phyloP scores from a whole-genome alignment of 2,329 filamentous ascomycete genomes.

The Calonectria crousiana region DNA sequence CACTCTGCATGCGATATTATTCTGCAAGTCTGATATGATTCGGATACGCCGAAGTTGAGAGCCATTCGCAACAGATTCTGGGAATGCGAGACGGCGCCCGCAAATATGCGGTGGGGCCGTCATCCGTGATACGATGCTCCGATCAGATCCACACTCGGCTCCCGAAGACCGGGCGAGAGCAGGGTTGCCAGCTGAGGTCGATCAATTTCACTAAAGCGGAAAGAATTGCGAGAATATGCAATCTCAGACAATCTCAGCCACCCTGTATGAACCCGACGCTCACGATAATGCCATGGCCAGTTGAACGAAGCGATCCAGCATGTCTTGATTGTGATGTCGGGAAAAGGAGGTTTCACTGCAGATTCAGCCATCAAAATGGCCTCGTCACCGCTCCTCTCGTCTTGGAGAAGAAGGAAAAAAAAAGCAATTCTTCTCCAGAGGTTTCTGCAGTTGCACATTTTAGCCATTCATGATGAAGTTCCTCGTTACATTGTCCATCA shows the following conservation, averaged over 20 bases:
- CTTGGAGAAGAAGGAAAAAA: not conserved
- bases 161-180: constrained; percentile 20
- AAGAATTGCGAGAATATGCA: not conserved
- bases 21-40: not conserved
- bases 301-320: constrained; percentile 6
- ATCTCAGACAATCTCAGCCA: constrained; percentile 13
- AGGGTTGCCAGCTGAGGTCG: not conserved
- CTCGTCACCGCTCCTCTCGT: constrained; percentile 25
- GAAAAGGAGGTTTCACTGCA: constrained; percentile 34
- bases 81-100: constrained; percentile 22
- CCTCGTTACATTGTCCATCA: constrained; percentile 35
- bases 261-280: not conserved
- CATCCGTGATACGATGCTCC: not conserved
- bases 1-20: constrained; percentile 12
- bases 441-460: constrained; percentile 19
- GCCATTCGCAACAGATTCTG: not conserved
- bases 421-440: constrained; percentile 7
- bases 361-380: constrained; percentile 32
- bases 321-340: not conserved
- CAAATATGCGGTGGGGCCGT: not conserved
- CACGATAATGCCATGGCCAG: constrained; percentile 21
- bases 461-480: constrained; percentile 32
- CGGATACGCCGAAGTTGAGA: constrained; percentile 3
- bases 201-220: not conserved
- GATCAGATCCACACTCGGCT: constrained; percentile 8